Evolutionary conservation across 305 asterid genomes (phyloP).

Genomic region (Fraxinus velutina): DNA sequence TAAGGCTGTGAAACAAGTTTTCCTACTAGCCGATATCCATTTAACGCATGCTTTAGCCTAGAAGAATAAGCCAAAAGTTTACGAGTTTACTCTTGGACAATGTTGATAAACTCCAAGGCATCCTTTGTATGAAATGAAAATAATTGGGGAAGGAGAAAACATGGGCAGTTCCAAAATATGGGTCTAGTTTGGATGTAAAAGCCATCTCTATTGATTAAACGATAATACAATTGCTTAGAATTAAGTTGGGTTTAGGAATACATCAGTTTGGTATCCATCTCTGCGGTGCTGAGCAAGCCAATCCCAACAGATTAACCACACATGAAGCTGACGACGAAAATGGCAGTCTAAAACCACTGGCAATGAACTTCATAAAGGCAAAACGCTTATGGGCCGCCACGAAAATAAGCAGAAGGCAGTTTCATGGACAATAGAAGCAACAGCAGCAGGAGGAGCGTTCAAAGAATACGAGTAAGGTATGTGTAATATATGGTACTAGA

Average conservation of each 20-base stretch:
- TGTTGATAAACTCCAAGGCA: not conserved
- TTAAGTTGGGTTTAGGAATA: not conserved
- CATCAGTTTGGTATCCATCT: not conserved
- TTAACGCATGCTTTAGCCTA: not conserved
- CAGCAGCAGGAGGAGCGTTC: not conserved
- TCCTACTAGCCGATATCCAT: not conserved
- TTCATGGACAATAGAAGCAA: constrained; percentile 19
- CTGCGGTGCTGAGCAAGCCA: constrained; percentile 16
- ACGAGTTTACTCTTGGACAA: not conserved
- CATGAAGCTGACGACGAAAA: constrained; percentile 8
- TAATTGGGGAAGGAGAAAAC: not conserved
- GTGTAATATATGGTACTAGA: not conserved
- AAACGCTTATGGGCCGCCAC: constrained; percentile 24
- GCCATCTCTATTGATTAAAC: not conserved
- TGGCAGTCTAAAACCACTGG: constrained; percentile 13
- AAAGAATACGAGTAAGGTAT: not conserved
- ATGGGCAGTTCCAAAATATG: not conserved
- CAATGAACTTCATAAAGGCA: constrained; percentile 26
- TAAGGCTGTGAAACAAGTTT: not conserved
- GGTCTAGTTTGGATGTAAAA: not conserved
- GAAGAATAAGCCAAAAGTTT: not conserved
- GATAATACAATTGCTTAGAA: constrained; percentile 5
- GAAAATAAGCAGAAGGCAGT: constrained; percentile 15
- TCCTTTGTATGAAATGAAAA: not conserved
- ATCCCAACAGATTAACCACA: constrained; percentile 8